Conservation (phyloP, 805 yeast genomes). For the Vanderwaltozyma polyspora region DNA sequence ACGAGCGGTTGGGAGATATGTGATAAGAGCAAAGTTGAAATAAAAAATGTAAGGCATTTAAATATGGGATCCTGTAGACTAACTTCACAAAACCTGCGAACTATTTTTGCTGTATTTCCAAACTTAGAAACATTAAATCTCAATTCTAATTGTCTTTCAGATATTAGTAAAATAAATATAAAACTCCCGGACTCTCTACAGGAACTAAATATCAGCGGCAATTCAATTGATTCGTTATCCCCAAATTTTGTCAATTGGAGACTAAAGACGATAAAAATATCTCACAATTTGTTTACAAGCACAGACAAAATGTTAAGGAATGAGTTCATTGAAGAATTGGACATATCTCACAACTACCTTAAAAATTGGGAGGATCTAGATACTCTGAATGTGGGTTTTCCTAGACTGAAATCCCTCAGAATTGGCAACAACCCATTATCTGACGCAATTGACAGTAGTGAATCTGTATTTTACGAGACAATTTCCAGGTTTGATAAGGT, state of each 20-base stretch:
- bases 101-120: constrained; percentile 27
- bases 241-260: not conserved
- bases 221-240: not conserved
- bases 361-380: constrained; percentile 40
- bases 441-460: not conserved
- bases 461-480: constrained; percentile 22
- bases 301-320: no score
- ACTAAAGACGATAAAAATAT: constrained; percentile 7
- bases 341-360: constrained; percentile 31
- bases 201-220: not conserved
- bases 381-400: constrained; percentile 28
- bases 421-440: constrained; percentile 44
- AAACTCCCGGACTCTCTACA: constrained; percentile 5
- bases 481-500: constrained; percentile 38
- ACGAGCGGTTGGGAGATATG: constrained; percentile 3
- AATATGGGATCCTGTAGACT: constrained; percentile 18
- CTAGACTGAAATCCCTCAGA: constrained; percentile 35
- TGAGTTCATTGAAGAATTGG: not conserved
- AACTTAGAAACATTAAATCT: constrained; percentile 15
- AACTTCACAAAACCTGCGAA: not conserved
- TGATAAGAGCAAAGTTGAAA: not conserved
- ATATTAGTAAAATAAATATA: not conserved
- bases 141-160: constrained; percentile 10
- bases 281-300: constrained; percentile 7
- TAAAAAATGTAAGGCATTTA: constrained; percentile 8